Evolutionary conservation across 1,139 yeast species (phyloP).

Genomic region (Suhomyces bribrorum): DNA sequence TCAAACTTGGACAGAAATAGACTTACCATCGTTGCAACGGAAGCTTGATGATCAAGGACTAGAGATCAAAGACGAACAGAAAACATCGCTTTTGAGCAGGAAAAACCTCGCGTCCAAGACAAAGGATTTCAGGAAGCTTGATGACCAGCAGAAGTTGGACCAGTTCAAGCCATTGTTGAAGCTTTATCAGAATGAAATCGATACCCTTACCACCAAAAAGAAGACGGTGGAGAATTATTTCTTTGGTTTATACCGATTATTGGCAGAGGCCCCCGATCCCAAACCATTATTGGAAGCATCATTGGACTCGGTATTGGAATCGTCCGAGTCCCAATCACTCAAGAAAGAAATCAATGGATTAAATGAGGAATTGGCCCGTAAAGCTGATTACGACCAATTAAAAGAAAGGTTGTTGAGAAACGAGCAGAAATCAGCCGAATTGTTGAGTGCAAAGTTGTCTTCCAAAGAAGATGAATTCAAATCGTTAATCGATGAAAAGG

Average conservation of each 20-base stretch:
- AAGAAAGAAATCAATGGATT: conserved; percentile 56
- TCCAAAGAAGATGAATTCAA: conserved; percentile 66
- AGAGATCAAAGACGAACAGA: conserved; percentile 70
- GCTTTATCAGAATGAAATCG: conserved; percentile 86
- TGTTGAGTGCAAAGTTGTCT: conserved; percentile 43
- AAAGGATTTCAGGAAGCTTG: conserved; percentile 74
- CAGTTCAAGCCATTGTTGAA: conserved; percentile 72
- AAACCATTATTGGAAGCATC: conserved; percentile 75
- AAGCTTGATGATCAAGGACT: conserved; percentile 74
- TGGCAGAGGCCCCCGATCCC: conserved; percentile 95
- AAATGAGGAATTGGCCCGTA: conserved; percentile 60
- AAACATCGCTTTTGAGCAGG: conserved; percentile 64
- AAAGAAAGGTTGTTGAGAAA: conserved; percentile 59
- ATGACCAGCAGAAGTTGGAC: conserved; percentile 62
- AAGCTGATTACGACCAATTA: conserved; percentile 78
- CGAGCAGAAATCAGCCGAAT: conserved; percentile 60
- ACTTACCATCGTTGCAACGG: conserved; percentile 66
- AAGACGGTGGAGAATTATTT: conserved; percentile 73
- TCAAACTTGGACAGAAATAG: conserved; percentile 75
- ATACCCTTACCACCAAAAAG: conserved; percentile 73
- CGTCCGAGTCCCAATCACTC: conserved; percentile 55
- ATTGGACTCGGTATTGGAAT: conserved; percentile 63
- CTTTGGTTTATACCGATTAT: conserved; percentile 68
- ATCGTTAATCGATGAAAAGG: conserved; percentile 62
- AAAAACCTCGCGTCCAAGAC: conserved; percentile 80